Evolutionary conservation across 2,329 filamentous ascomycete species (phyloP), one percentile per base, ranked within the genome.

Genomic region (Colletotrichum lindemuthianum): DNA sequence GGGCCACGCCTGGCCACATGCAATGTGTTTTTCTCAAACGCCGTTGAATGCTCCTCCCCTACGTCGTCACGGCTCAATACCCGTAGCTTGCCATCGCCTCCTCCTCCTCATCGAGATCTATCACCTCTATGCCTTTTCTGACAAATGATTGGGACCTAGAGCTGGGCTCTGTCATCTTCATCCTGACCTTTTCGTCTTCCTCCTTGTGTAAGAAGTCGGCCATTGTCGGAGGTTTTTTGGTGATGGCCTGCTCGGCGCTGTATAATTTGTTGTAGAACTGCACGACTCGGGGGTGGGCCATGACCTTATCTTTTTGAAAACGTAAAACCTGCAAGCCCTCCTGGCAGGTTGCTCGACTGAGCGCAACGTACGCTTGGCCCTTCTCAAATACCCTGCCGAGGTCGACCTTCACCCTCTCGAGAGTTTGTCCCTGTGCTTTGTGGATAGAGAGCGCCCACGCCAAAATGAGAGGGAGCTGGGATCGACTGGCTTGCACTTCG

Each of bases 391-490:
- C 92, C 67, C 88, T 91, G 36, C 93, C 92, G 1, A 99, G 83
- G 74, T 99, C 93, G 33, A 99, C 96, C 73, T 97, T 97, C 65
- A 99, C 96, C 54, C 95, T 86, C 73, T 97, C 93, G 33, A 97
- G 81, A 1, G 95, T 98, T 76, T 98, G 95, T 2, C 95, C 95
- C 75, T 98, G 95, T 1, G 96, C 96, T 78, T 99, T 99, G 82
- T 99, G 96, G 65, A 99, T 99, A 1, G 93, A 97, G 16, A 99
- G 80, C 2, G 96, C 96, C 96, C 96, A 99, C 0, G 96, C 96
- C 36, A 99, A 84, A 67, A 99, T 98, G 54, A 99, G 84, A 0
- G 96, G 96, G 2, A 95, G 77, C 71, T 95, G 92, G 49, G 85
- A 86, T 43, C 96, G 91, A 66, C 92, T 92, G 2, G 96, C 96